A percentile compares a stretch with the other conserved stretches of the same genome.
phyloP scores from a whole-genome alignment of 1,284 basidiomycete genomes.

The Austroboletus rostrupii region DNA sequence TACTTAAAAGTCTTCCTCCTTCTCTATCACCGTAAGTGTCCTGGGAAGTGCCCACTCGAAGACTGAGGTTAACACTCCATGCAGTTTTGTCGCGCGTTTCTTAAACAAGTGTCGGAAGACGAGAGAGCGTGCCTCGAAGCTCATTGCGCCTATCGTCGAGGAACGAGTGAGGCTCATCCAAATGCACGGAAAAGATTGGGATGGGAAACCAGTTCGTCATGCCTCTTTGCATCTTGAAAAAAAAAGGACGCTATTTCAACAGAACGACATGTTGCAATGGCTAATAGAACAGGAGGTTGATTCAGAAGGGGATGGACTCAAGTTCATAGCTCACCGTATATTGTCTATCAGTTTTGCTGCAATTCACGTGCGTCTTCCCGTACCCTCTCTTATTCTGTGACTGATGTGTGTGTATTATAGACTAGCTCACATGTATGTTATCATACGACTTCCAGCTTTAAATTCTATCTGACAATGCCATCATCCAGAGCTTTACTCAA shows the following conservation, averaged over 20 bases:
- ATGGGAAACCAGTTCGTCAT: conserved; percentile 34
- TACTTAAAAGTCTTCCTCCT: conserved; percentile 34
- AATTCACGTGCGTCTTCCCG: conserved; percentile 26
- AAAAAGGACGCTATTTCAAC: background rate
- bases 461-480: background rate
- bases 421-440: conserved; percentile 9
- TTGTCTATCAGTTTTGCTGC: conserved; percentile 37
- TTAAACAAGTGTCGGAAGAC: background rate
- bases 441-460: background rate
- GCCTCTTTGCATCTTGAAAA: background rate
- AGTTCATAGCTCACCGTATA: conserved; percentile 30
- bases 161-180: conserved; percentile 31
- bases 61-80: background rate
- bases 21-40: conserved; percentile 37
- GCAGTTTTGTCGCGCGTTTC: conserved; percentile 1
- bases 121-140: conserved; percentile 17
- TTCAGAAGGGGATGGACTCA: background rate
- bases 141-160: conserved; percentile 34
- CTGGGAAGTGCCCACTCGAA: background rate
- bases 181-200: conserved; percentile 35
- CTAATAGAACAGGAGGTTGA: background rate
- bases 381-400: background rate
- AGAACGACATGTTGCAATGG: background rate
- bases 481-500: conserved; percentile 29
- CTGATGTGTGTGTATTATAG: background rate